Percentiles rank a stretch among this genome's conserved stretches.
These are phyloP conservation scores for Phaeomoniella chlamydospora DNA, from an alignment of 2,329 filamentous ascomycete species.

Conservation along the genomic window DNA sequence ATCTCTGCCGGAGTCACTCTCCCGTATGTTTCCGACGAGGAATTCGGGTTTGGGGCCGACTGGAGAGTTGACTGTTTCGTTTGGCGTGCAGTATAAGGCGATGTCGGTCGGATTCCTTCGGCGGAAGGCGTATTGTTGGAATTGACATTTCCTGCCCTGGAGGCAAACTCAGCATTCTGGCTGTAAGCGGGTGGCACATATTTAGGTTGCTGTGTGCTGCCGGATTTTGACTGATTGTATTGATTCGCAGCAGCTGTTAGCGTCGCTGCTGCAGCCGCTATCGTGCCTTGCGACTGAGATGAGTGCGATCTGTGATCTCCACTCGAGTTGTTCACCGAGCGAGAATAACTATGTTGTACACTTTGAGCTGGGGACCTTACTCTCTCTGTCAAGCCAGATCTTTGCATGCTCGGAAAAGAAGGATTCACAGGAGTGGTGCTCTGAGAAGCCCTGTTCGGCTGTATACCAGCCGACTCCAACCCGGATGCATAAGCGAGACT, in stretches of 20 bases:
- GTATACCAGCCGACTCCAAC: conserved; percentile 6
- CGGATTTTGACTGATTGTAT: background rate
- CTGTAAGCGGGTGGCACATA: background rate
- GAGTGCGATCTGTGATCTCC: conserved; percentile 1
- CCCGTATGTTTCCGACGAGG: background rate
- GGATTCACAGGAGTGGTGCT: background rate
- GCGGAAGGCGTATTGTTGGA: background rate
- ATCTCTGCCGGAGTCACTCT: background rate
- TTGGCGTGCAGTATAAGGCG: background rate
- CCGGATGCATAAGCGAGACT: conserved; percentile 12
- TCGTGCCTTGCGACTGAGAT: conserved; percentile 3
- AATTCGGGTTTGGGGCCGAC: background rate
- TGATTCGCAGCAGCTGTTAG: conserved; percentile 3
- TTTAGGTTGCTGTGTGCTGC: background rate
- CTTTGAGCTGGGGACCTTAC: conserved; percentile 1
- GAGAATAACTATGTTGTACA: background rate
- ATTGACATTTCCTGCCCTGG: background rate
- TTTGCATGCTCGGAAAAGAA: conserved; percentile 3
- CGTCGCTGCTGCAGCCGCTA: conserved; percentile 7
- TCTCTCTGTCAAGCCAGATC: background rate
- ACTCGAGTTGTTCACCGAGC: background rate
- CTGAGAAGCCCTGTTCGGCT: conserved; percentile 2
- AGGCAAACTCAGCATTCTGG: background rate
- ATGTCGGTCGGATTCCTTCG: background rate
- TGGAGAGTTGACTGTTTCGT: background rate